Evolutionary conservation across 805 yeast species (phyloP).

Genomic region (Kazachstania viticola): DNA sequence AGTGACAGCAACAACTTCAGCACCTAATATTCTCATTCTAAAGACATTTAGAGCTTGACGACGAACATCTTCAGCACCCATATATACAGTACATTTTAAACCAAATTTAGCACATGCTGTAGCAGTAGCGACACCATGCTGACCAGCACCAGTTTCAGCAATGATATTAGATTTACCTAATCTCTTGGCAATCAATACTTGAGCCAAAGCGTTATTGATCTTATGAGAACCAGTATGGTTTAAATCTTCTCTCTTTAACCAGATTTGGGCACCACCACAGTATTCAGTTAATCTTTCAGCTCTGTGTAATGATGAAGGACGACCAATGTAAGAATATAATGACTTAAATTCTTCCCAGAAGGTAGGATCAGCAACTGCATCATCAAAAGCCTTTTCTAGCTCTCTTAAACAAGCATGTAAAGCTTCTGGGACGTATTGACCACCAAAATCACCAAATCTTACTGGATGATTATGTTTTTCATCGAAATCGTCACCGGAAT

Average conservation of each 20-base stretch:
- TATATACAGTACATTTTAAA: constrained; percentile 81
- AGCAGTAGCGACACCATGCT: constrained; percentile 89
- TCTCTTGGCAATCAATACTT: constrained; percentile 67
- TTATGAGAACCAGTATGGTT: constrained; percentile 86
- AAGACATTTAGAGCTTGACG: constrained; percentile 97
- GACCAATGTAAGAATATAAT: constrained; percentile 84
- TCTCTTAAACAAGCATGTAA: constrained; percentile 83
- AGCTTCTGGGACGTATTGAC: constrained; percentile 97
- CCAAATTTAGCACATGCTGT: constrained; percentile 92
- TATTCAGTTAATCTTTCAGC: constrained; percentile 84
- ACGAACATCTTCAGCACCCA: constrained; percentile 99
- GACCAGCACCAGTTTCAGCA: constrained; percentile 92
- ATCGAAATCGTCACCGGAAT: constrained; percentile 28
- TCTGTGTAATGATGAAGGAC: constrained; percentile 86
- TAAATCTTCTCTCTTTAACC: constrained; percentile 96
- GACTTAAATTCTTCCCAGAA: constrained; percentile 90
- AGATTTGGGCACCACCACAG: constrained; percentile 92
- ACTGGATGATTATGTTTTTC: constrained; percentile 62
- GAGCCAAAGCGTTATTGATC: constrained; percentile 76
- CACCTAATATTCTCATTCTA: constrained; percentile 94
- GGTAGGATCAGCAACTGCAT: constrained; percentile 74
- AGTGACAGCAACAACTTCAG: constrained; percentile 84
- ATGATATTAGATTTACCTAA: constrained; percentile 66
- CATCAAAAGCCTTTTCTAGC: constrained; percentile 78
- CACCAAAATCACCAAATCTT: constrained; percentile 91